Percentiles rank a stretch among this genome's conserved stretches.
Conservation (phyloP, 2,329 filamentous ascomycete genomes). For the Colletotrichum echinochloae region DNA sequence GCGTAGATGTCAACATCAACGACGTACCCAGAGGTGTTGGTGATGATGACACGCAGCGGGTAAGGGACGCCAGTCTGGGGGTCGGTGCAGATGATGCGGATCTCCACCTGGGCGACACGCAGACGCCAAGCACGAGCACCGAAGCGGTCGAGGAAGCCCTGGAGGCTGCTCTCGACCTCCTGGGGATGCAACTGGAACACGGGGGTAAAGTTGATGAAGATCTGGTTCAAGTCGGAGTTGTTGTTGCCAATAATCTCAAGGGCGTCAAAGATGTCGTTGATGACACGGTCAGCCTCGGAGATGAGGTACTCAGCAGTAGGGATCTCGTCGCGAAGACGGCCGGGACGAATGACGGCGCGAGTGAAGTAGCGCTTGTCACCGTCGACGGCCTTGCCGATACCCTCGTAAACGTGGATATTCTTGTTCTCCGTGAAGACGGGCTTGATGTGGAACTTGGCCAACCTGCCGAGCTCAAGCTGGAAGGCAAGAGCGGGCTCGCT, state of each 20-base stretch:
- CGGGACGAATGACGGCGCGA: constrained; percentile 92
- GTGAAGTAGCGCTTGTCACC: constrained; percentile 99
- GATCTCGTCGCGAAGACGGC: constrained; percentile 95
- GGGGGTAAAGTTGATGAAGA: constrained; percentile 99
- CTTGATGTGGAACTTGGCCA: constrained; percentile 98
- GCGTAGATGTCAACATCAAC: constrained; percentile 98
- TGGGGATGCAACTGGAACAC: constrained; percentile 92
- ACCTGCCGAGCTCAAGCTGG: constrained; percentile 94
- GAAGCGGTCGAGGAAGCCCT: constrained; percentile 96
- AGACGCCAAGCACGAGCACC: constrained; percentile 95
- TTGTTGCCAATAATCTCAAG: constrained; percentile 99
- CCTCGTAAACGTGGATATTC: constrained; percentile 99
- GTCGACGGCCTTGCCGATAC: constrained; percentile 91
- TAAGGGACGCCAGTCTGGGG: constrained; percentile 85
- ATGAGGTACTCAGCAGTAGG: constrained; percentile 99
- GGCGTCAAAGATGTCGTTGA: constrained; percentile 98
- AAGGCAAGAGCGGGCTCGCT: constrained; percentile 96
- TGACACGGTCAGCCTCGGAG: constrained; percentile 93
- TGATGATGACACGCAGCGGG: constrained; percentile 95
- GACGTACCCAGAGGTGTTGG: constrained; percentile 97
- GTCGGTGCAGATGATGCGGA: constrained; percentile 98
- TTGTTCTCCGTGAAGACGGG: constrained; percentile 99
- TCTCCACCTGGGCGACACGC: constrained; percentile 96
- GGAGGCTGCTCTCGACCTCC: constrained; percentile 92
- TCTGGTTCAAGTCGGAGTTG: constrained; percentile 98